phyloP scores from a whole-genome alignment of 2,329 filamentous ascomycete genomes.

The Aspergillus sergii region DNA sequence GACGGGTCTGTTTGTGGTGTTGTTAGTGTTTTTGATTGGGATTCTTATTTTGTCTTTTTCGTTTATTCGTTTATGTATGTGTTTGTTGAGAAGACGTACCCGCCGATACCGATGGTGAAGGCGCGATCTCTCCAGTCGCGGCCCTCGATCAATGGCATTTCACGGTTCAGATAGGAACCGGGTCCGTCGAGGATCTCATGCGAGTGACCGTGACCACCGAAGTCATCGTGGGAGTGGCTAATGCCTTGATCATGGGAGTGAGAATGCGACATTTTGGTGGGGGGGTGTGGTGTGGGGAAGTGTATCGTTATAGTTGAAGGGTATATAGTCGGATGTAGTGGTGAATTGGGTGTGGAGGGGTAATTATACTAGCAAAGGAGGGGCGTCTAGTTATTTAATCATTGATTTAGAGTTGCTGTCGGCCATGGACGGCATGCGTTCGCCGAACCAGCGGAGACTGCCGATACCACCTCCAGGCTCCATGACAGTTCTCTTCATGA shows the following conservation, averaged over 20 bases:
- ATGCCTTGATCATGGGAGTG: slow-evolving; percentile 42
- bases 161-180: slow-evolving; percentile 83
- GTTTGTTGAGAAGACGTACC: slow-evolving; percentile 57
- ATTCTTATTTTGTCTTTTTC: background rate
- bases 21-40: background rate
- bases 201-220: slow-evolving; percentile 79
- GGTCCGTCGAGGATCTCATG: slow-evolving; percentile 95
- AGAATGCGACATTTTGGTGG: slow-evolving; percentile 37
- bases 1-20: slow-evolving; percentile 67
- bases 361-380: background rate
- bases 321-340: background rate
- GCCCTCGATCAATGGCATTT: slow-evolving; percentile 91
- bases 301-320: background rate
- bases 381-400: background rate
- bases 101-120: slow-evolving; percentile 97
- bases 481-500: no score
- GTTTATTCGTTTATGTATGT: background rate
- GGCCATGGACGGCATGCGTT: background rate
- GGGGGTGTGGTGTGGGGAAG: background rate
- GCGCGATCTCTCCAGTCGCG: slow-evolving; percentile 85
- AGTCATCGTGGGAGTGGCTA: slow-evolving; percentile 56
- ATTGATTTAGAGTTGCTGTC: background rate
- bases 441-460: background rate
- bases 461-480: background rate
- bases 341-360: background rate